Base-by-base conservation (phyloP, 2,329 filamentous ascomycete species). In the Elsinoe perseae region DNA sequence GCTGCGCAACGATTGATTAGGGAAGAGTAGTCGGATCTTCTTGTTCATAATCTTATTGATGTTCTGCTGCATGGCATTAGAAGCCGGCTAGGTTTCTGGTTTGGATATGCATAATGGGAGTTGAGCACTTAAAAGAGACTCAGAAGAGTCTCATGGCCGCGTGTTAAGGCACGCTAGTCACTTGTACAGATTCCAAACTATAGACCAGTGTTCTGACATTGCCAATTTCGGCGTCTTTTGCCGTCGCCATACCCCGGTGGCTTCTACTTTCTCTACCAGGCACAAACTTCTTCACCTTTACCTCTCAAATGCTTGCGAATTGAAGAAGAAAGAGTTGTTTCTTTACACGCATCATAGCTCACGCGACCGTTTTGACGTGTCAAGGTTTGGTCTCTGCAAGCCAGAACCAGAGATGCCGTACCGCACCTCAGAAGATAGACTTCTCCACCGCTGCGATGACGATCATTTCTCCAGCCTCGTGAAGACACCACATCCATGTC, bases 1-100 rank as follows among this genome's bases (percentile, higher is more conserved):
- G 89, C 89, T 27, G 80, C 78, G 38, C 70, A 74, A 54, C 72
- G 71, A 56, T 67, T 83, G 58, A 65, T 75, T 50, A 64, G 42
- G 48, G 38, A 56, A 36, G 25, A 46, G 40, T 23, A 25, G 25
- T 18, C 4, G 23, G 8, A 20, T 40, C 21, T 30, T 48, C 40
- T n/a, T 42, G 48, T 52, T 4, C 38, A 34, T 52, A 30, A 2
- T 34, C 10, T 36, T 20, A 36, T 52, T 12, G 16, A 38, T 12
- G 16, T 25, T 38, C 38, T 16, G 14, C 10, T 34, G 48, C 48
- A 52, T 52, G 48, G 48, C 48, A 30, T 52, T 52, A 28, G 25
- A 32, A 34, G 48, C 25, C 28, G 8, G 28, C 14, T 10, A n/a
- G 14, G 48, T 3, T 18, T 12, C n/a, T 50, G 44, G 44, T 9